Evolutionary conservation across 345 rosid species (phyloP).

Genomic region (Mangifera indica): DNA sequence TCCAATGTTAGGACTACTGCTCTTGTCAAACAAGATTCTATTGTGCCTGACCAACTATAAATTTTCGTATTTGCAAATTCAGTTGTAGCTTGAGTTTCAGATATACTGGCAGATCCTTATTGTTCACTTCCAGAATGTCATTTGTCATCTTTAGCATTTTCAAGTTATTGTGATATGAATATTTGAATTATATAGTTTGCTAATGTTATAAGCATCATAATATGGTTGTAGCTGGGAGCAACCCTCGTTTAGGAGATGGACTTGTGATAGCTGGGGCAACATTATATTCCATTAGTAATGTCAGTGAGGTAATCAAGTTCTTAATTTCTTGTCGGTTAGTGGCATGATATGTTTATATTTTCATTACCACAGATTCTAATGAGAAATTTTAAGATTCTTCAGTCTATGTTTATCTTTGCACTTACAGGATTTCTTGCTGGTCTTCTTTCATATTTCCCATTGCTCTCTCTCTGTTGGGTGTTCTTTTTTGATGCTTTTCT

Average conservation of each 20-base stretch:
- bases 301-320: conserved; percentile 59
- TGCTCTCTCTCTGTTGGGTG: background rate
- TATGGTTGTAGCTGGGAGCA: conserved; percentile 54
- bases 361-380: background rate
- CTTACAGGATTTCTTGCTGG: background rate
- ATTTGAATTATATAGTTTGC: background rate
- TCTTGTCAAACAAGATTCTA: no score
- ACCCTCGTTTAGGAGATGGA: conserved; percentile 66
- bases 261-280: conserved; percentile 73
- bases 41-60: background rate
- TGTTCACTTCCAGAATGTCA: background rate
- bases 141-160: conserved; percentile 2
- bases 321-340: background rate
- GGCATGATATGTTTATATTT: conserved; percentile 1
- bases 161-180: background rate
- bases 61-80: conserved; percentile 4
- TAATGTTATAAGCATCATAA: conserved; percentile 6
- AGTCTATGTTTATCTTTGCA: background rate
- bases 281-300: conserved; percentile 64
- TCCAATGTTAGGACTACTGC: no score
- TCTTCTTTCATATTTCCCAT: background rate
- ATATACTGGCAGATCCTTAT: background rate
- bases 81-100: background rate
- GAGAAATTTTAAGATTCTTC: background rate
- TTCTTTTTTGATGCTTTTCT: background rate